Conservation (phyloP, 2,329 filamentous ascomycete species). For the Talaromyces sp. region DNA sequence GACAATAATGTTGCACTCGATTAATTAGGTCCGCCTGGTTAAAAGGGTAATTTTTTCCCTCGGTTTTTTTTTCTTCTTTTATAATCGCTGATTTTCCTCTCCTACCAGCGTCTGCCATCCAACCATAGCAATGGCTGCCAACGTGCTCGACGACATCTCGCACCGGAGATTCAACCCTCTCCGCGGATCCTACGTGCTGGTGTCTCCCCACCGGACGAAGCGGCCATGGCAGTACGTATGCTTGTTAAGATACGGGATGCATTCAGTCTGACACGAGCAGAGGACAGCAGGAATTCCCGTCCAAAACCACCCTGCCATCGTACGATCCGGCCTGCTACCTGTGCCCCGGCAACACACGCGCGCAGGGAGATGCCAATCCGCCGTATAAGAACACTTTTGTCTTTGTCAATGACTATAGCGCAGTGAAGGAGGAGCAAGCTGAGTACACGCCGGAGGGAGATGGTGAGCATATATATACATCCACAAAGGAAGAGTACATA, state of each 20-base stretch:
- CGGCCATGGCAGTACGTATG: conserved; percentile 87
- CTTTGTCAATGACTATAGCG: conserved; percentile 96
- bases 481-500: no score
- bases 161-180: conserved; percentile 92
- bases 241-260: not conserved
- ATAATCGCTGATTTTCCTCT: not conserved
- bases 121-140: conserved; percentile 56
- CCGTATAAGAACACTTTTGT: conserved; percentile 82
- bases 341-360: conserved; percentile 85
- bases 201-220: conserved; percentile 94
- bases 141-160: conserved; percentile 89
- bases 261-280: conserved; percentile 36
- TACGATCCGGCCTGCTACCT: conserved; percentile 94
- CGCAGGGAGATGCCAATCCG: conserved; percentile 80
- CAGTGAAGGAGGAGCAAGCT: conserved; percentile 87
- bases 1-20: conserved; percentile 1
- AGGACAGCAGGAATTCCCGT: conserved; percentile 70
- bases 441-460: conserved; percentile 60
- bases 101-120: not conserved
- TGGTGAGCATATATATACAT: no score
- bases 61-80: not conserved
- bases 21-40: not conserved
- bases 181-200: conserved; percentile 83
- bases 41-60: not conserved
- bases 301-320: conserved; percentile 64